Evolutionary conservation across 345 rosid species (phyloP), one percentile per base, ranked within the genome.

Genomic region (Salix brachista): DNA sequence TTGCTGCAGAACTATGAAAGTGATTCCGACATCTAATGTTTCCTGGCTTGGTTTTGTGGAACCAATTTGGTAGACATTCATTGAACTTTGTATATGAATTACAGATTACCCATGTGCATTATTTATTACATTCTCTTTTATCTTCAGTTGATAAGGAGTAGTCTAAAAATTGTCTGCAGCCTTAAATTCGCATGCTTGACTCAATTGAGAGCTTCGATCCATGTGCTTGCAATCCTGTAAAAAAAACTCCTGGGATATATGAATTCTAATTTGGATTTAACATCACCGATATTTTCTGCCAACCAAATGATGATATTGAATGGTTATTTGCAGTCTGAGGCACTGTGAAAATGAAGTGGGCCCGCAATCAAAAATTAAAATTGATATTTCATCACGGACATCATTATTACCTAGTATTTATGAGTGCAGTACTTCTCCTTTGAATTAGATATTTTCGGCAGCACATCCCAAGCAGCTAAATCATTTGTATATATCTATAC

Each of bases 31-130:
- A 37, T 41, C 37, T 46, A 65, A 61, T 60, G 25, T 39, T 80
- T 73, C 62, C 54, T 56, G 74, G 66, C 6, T 54, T 19, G 25
- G 79, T 62, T 25, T 78, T 70, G 19, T 44, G 58, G 84, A 75
- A 71, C 80, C 54, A 71, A 69, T 80, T 78, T 82, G 50, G n/a
- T 80, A 36, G 39, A 74, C 79, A 81, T 79, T 83, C 70, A 77
- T 75, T 78, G 79, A 52, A 79, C 25, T 37, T 19, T 52, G 48
- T 46, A 37, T 74, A 44, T 80, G 48, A 30, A 12, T 72, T 69
- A 36, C 82, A 54, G 67, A 46, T 69, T 75, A 65, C 82, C 86
- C 90, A 80, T 87, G 85, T 79, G 85, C 86, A 79, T 56, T 73
- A 80, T 85, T 85, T 79, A 85, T 81, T 65, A 46, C 80, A 23